A percentile compares a stretch with the other conserved stretches of the same genome.
phyloP scores from a whole-genome alignment of 306 rosid genomes.

The Boehmeria nivea region DNA sequence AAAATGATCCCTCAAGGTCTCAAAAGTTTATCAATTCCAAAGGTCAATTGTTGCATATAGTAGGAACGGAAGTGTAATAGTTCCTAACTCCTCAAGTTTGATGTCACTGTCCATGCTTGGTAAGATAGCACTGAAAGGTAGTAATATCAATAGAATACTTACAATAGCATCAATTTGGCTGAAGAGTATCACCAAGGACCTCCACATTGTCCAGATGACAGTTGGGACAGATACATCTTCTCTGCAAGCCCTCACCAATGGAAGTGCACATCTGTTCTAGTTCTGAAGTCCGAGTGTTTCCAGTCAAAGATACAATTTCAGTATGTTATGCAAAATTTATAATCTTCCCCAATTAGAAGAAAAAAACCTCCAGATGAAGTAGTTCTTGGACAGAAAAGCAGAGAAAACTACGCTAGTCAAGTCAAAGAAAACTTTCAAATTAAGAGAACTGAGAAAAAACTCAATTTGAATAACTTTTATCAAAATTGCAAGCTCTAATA shows the following conservation, averaged over 20 bases:
- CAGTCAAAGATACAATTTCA: conserved; percentile 45
- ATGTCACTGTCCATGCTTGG: neutral
- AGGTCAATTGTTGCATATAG: neutral
- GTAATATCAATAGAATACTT: conserved; percentile 25
- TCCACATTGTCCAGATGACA: conserved; percentile 68
- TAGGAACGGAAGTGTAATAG: neutral
- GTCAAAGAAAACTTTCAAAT: neutral
- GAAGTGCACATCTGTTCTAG: conserved; percentile 41
- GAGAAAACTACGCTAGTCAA: neutral
- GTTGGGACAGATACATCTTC: conserved; percentile 56
- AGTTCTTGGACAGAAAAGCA: neutral
- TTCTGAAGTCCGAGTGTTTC: conserved; percentile 57
- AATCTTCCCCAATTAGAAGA: neutral
- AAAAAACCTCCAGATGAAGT: neutral
- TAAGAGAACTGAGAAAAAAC: neutral
- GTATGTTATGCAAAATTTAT: neutral
- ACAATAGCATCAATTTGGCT: conserved; percentile 33
- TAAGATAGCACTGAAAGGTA: conserved; percentile 13
- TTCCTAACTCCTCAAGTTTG: neutral
- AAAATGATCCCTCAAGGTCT: neutral
- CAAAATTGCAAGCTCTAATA: neutral
- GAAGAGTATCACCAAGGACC: conserved; percentile 34
- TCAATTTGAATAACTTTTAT: neutral
- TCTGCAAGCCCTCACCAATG: conserved; percentile 68
- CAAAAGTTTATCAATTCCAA: conserved; percentile 2